Base-by-base conservation (phyloP, 2,329 filamentous ascomycete species). In the Penicillium sp. region DNA sequence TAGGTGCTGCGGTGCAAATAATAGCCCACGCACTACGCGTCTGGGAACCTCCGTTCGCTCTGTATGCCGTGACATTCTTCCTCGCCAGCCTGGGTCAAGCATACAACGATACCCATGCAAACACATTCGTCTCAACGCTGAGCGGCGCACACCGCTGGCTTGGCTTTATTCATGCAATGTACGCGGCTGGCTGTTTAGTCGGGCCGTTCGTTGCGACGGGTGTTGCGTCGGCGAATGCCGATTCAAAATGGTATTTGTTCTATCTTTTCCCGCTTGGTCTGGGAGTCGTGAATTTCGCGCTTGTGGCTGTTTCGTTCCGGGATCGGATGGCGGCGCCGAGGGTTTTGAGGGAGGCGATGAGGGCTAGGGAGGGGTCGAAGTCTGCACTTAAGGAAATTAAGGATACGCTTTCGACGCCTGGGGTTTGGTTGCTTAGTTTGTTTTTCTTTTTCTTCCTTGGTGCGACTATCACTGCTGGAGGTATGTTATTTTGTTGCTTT, bases 371-470 rank as follows among this genome's bases (percentile, higher is more conserved):
- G 1, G 16, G 30, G 9, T 5, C 48, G 18, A 55, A 55, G 1
- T 45, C 51, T 11, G 65, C 65, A 0, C 18, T 60, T 7, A 48
- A 47, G 26, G 67, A 68, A 36, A 69, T 68, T 11, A 60, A 63
- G 30, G 57, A 55, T 34, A 70, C 63, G 0, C 57, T 69, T 7
- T 43, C 50, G 2, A 56, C 54, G 0, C 61, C 62, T 0, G 53
- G 56, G 4, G 64, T 87, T 3, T 87, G 84, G 81, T 65, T 84
- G 0, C 64, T 87, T 2, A 83, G 83, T 45, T 50, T 84, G 2
- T 87, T 85, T 67, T 87, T 83, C 70, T 87, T 87, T 70, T 85
- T 86, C 66, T 81, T 82, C 47, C 72, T 87, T 0, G 84, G 85
- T 0, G 79, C 78, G 0, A 67, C 64, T 1, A 77, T 84, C 2